Conservation (phyloP, 2,329 filamentous ascomycete species). For the Pseudohalonectria lignicola region DNA sequence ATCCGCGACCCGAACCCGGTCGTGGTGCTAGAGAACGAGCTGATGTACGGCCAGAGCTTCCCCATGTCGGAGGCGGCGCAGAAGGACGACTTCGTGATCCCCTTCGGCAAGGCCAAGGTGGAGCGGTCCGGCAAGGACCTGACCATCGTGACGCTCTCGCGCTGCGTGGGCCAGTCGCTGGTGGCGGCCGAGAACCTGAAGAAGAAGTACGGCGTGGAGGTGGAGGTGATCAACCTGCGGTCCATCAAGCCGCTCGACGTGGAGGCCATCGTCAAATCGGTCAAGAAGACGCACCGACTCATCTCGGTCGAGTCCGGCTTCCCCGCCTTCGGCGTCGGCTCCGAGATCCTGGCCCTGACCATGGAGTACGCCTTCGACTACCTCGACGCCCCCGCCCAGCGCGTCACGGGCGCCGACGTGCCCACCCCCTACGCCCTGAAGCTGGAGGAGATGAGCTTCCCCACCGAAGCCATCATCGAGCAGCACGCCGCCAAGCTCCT, state of each 20-base stretch:
- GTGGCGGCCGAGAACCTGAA: slow-evolving; percentile 83
- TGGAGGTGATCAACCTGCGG: slow-evolving; percentile 95
- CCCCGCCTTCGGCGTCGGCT: slow-evolving; percentile 84
- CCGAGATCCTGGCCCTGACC: slow-evolving; percentile 86
- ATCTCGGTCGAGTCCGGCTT: slow-evolving; percentile 92
- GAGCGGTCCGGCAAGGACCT: slow-evolving; percentile 93
- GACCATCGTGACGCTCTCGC: slow-evolving; percentile 88
- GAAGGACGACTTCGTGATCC: slow-evolving; percentile 91
- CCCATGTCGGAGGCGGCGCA: slow-evolving; percentile 96
- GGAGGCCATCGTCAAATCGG: slow-evolving; percentile 87
- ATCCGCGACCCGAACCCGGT: slow-evolving; percentile 98
- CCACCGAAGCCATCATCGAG: slow-evolving; percentile 78
- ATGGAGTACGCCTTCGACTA: slow-evolving; percentile 99
- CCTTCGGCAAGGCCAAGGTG: slow-evolving; percentile 98
- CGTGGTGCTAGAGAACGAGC: slow-evolving; percentile 79
- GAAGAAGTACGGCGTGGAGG: slow-evolving; percentile 92
- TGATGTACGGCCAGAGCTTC: slow-evolving; percentile 88
- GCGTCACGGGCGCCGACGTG: slow-evolving; percentile 93
- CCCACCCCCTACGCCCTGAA: slow-evolving; percentile 91
- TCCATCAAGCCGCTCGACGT: slow-evolving; percentile 95
- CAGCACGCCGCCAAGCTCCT: slow-evolving; percentile 84
- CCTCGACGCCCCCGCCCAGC: slow-evolving; percentile 84
- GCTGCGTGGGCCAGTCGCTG: slow-evolving; percentile 88
- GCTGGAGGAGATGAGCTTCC: slow-evolving; percentile 93
- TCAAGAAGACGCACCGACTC: slow-evolving; percentile 96